Evolutionary conservation across 331 rosid genomes (phyloP).

Genomic region (Quercus lobata): DNA sequence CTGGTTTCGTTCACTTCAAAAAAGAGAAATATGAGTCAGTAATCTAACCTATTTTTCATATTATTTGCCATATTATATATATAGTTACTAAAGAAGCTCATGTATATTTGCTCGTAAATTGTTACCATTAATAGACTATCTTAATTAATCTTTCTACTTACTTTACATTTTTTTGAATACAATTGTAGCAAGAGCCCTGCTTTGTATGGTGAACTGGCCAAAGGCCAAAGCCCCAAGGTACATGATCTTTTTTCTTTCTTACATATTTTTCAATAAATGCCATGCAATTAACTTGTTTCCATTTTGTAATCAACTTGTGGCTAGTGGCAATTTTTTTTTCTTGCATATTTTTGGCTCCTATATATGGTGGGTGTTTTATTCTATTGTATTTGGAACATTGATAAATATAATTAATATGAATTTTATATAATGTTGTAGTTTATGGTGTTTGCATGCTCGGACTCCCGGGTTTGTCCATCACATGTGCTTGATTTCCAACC

Average conservation of each 20-base stretch:
- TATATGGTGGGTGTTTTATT: not conserved
- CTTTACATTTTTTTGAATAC: not conserved
- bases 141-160: not conserved
- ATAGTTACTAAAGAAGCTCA: not conserved
- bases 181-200: constrained; percentile 67
- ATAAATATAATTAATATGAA: not conserved
- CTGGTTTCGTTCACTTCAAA: constrained; percentile 81
- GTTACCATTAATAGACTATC: too few relatives aligned
- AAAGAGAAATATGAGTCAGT: constrained; percentile 92
- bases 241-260: not conserved
- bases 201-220: constrained; percentile 81
- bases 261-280: too few relatives aligned
- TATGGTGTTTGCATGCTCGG: constrained; percentile 98
- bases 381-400: not conserved
- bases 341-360: not conserved
- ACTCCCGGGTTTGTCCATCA: constrained; percentile 97
- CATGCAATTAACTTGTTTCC: too few relatives aligned
- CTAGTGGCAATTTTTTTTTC: not conserved
- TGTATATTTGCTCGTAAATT: constrained; percentile 2
- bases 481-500: constrained; percentile 93
- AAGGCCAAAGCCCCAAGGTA: constrained; percentile 93
- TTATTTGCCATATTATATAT: not conserved
- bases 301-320: too few relatives aligned
- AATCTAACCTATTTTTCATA: not conserved
- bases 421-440: constrained; percentile 37